A percentile compares a stretch with the other conserved stretches of the same genome.
These are phyloP conservation scores for Sugiyamaella neomexicana DNA, from an alignment of 1,139 yeast genomes.

Conservation along the genomic window DNA sequence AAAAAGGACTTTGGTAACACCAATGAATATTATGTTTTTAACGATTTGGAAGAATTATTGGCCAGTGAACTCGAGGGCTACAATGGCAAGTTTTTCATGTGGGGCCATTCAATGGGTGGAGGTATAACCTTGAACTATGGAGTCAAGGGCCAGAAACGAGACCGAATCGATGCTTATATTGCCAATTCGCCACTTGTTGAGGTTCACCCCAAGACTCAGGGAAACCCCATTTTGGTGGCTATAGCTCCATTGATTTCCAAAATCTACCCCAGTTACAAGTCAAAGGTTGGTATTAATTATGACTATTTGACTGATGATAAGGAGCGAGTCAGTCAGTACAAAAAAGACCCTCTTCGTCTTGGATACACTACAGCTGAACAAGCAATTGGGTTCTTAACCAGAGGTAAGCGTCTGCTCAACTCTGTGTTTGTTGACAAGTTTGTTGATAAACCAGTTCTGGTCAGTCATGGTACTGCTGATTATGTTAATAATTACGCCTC, in stretches of 20 bases:
- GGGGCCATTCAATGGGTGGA: constrained; percentile 98
- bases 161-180: constrained; percentile 55
- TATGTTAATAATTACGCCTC: constrained; percentile 57
- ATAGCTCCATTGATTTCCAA: constrained; percentile 52
- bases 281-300: constrained; percentile 57
- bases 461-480: constrained; percentile 58
- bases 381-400: constrained; percentile 61
- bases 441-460: constrained; percentile 49
- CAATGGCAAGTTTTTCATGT: constrained; percentile 49
- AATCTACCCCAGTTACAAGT: constrained; percentile 53
- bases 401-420: constrained; percentile 57
- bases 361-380: constrained; percentile 51
- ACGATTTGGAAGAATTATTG: constrained; percentile 69
- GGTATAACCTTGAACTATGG: constrained; percentile 76
- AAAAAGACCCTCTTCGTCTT: constrained; percentile 38
- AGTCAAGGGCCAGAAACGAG: constrained; percentile 59
- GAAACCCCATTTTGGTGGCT: constrained; percentile 50
- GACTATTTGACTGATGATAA: constrained; percentile 59
- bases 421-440: constrained; percentile 48
- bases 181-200: constrained; percentile 68
- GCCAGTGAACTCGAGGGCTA: constrained; percentile 42
- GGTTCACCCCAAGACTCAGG: constrained; percentile 57
- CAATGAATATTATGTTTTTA: constrained; percentile 60
- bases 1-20: constrained; percentile 59
- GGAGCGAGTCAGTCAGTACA: constrained; percentile 30